These are phyloP conservation scores for Populus nigra DNA, from an alignment of 345 rosid species.

Conservation along the genomic window DNA sequence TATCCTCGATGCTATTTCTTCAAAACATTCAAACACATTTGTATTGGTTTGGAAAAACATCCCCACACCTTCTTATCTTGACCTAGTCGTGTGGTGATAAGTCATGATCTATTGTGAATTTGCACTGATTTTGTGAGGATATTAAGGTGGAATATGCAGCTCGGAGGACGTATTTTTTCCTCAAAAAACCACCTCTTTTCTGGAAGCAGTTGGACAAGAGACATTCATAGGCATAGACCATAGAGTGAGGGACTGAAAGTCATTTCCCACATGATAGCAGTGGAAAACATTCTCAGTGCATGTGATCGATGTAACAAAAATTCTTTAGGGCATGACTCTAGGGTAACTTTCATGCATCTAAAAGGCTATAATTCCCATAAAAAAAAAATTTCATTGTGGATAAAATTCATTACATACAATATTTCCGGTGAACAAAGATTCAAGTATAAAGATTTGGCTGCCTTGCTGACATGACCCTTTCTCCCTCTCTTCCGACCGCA, in stretches of 20 bases:
- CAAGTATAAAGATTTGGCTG: constrained; percentile 40
- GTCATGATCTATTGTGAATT: background rate
- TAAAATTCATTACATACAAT: background rate
- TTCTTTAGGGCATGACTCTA: constrained; percentile 24
- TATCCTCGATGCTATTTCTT: no score
- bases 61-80: background rate
- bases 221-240: background rate
- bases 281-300: constrained; percentile 7
- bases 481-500: constrained; percentile 15
- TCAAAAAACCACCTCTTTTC: constrained; percentile 5
- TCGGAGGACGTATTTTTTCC: background rate
- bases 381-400: background rate
- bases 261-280: background rate
- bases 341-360: constrained; percentile 15
- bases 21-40: no score
- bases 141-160: constrained; percentile 3
- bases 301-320: constrained; percentile 22
- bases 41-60: no score
- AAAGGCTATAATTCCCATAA: background rate
- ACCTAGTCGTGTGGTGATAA: background rate
- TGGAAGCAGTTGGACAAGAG: background rate
- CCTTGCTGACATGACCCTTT: constrained; percentile 38
- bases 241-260: background rate
- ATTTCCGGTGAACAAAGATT: constrained; percentile 14
- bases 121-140: constrained; percentile 35